These are phyloP conservation scores for Lotmaria passim DNA, from an alignment of 208 protist species.

Conservation along the genomic window DNA sequence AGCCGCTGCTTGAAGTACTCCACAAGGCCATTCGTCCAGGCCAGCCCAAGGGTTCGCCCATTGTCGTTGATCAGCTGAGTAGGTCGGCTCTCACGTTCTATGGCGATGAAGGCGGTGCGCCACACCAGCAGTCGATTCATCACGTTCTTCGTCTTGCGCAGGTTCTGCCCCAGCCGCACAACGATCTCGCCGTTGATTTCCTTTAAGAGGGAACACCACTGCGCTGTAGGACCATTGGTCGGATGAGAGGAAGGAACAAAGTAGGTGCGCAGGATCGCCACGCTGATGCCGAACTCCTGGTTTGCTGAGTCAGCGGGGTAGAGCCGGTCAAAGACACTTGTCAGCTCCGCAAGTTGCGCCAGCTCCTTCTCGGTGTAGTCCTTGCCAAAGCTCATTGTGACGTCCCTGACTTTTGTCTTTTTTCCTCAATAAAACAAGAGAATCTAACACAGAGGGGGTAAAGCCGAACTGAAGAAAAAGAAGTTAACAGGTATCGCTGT, in stretches of 20 bases:
- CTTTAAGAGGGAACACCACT: conserved; percentile 21
- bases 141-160: conserved; percentile 33
- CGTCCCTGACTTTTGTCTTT: no score
- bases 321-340: conserved; percentile 21
- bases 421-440: no score
- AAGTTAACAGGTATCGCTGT: no score
- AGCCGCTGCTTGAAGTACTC: conserved; percentile 31
- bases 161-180: conserved; percentile 31
- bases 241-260: neutral
- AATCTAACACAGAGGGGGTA: no score
- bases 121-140: conserved; percentile 31
- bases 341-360: conserved; percentile 25
- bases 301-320: conserved; percentile 6
- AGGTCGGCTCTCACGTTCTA: neutral
- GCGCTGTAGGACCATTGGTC: neutral
- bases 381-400: conserved; percentile 22
- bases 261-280: conserved; percentile 1
- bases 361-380: conserved; percentile 29
- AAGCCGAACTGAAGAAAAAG: no score
- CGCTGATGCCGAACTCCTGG: neutral
- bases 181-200: conserved; percentile 46
- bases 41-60: conserved; percentile 11
- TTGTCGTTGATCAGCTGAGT: conserved; percentile 3
- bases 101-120: conserved; percentile 4
- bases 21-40: conserved; percentile 31